Evolutionary conservation across 177 flowering plant species (phyloP).

Genomic region (Tripterygium wilfordii): DNA sequence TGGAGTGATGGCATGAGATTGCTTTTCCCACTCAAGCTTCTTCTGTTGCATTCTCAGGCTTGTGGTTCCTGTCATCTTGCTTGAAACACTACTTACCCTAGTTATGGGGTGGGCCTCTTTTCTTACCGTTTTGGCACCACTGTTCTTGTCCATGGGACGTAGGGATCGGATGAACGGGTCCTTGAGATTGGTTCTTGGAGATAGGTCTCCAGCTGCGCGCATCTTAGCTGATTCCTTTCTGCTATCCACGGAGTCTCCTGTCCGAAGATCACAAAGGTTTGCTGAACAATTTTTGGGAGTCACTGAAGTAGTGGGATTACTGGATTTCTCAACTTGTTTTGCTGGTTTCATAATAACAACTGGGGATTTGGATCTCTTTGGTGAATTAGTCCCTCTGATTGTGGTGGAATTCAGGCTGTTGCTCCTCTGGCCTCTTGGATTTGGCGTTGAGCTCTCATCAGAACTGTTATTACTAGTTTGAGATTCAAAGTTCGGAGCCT

Average conservation of each 20-base stretch:
- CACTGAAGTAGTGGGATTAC: conserved; percentile 16
- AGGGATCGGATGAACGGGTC: conserved; percentile 8
- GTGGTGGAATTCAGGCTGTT: conserved; percentile 17
- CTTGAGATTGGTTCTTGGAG: conserved; percentile 20
- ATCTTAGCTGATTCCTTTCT: conserved; percentile 22
- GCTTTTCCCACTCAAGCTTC: conserved; percentile 23
- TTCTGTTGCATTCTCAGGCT: conserved; percentile 31
- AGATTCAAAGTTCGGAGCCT: conserved; percentile 17
- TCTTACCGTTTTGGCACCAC: conserved; percentile 15
- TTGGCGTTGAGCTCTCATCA: conserved; percentile 23
- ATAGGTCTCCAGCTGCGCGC: conserved; percentile 23
- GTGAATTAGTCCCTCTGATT: conserved; percentile 20
- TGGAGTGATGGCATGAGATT: conserved; percentile 13
- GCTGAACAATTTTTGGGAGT: conserved; percentile 18
- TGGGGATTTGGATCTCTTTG: conserved; percentile 28
- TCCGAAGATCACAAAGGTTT: conserved; percentile 22
- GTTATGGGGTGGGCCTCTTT: conserved; percentile 11
- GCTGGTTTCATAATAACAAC: conserved; percentile 52
- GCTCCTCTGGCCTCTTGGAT: conserved; percentile 9
- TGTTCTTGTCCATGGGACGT: conserved; percentile 25
- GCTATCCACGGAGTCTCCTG: conserved; percentile 13
- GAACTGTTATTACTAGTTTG: conserved; percentile 20
- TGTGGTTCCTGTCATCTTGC: conserved; percentile 16
- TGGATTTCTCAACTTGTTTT: conserved; percentile 25
- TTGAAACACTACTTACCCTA: conserved; percentile 13